phyloP scores from a whole-genome alignment of 495 filamentous ascomycete species.

The Hypoxylon rickii region DNA sequence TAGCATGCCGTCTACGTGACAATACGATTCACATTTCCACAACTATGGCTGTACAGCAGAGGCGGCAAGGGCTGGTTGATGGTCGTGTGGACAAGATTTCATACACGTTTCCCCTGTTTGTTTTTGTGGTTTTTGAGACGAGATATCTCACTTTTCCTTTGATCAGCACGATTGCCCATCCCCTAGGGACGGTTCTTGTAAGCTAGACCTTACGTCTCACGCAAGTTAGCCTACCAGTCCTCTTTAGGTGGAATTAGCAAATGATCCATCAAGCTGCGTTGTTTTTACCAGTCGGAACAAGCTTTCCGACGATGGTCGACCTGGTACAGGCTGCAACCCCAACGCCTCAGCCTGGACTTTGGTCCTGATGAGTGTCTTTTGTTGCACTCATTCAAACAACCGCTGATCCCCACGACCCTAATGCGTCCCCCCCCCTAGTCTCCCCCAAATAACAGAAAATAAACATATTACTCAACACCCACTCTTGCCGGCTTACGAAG shows the following conservation, averaged over 20 bases:
- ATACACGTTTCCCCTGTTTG: conserved; percentile 40
- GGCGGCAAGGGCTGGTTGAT: conserved; percentile 35
- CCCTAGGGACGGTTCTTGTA: conserved; percentile 19
- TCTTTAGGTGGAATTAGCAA: conserved; percentile 20
- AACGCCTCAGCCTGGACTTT: conserved; percentile 20
- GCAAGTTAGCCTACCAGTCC: conserved; percentile 22
- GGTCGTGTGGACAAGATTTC: conserved; percentile 39
- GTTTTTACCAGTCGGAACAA: conserved; percentile 16
- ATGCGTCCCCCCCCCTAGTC: conserved; percentile 27
- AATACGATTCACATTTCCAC: conserved; percentile 34
- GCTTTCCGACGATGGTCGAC: conserved; percentile 10
- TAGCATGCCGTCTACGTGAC: conserved; percentile 35
- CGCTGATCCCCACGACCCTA: conserved; percentile 10
- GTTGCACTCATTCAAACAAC: conserved; percentile 16
- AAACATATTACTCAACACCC: conserved; percentile 25
- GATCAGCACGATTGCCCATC: conserved; percentile 33
- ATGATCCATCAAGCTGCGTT: conserved; percentile 33
- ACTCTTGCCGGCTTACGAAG: background rate
- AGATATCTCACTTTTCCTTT: conserved; percentile 43
- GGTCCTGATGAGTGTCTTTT: conserved; percentile 15
- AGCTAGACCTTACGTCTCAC: conserved; percentile 21
- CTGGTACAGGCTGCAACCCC: conserved; percentile 19
- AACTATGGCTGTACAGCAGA: conserved; percentile 35
- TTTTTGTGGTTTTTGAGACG: conserved; percentile 36
- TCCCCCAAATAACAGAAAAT: conserved; percentile 30